Evolutionary conservation across 768 basidiomycete species (phyloP).

Genomic region (Zangia roseola): DNA sequence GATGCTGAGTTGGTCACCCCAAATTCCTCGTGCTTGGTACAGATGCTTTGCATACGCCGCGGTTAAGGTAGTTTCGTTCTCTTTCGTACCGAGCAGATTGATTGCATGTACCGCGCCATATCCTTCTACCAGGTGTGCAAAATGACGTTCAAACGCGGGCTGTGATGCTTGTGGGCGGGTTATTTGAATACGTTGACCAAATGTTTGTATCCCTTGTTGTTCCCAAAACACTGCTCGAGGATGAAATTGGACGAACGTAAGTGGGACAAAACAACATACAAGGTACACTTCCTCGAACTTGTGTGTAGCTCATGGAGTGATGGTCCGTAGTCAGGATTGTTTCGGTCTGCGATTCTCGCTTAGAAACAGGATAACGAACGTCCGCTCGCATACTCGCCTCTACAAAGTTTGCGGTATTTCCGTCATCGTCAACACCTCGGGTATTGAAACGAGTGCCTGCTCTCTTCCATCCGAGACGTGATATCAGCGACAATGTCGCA

Average conservation of each 20-base stretch:
- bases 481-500: conserved; percentile 78
- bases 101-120: conserved; percentile 86
- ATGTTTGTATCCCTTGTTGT: conserved; percentile 93
- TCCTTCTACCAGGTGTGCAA: conserved; percentile 80
- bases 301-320: conserved; percentile 87
- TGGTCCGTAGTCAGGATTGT: conserved; percentile 84
- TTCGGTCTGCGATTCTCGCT: conserved; percentile 66
- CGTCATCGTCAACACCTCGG: conserved; percentile 93
- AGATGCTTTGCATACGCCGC: conserved; percentile 82
- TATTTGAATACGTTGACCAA: conserved; percentile 92
- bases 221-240: conserved; percentile 88
- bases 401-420: conserved; percentile 94
- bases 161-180: conserved; percentile 95
- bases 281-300: conserved; percentile 94
- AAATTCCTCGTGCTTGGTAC: conserved; percentile 55
- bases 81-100: conserved; percentile 88
- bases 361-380: conserved; percentile 1
- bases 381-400: conserved; percentile 54
- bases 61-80: conserved; percentile 86
- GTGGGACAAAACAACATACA: conserved; percentile 50
- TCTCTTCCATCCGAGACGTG: conserved; percentile 88
- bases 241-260: conserved; percentile 7
- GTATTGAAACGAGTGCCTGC: conserved; percentile 98
- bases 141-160: conserved; percentile 95
- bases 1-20: conserved; percentile 69